Conservation (phyloP, 352 stramenopile species). For the Peronospora tabacina region DNA sequence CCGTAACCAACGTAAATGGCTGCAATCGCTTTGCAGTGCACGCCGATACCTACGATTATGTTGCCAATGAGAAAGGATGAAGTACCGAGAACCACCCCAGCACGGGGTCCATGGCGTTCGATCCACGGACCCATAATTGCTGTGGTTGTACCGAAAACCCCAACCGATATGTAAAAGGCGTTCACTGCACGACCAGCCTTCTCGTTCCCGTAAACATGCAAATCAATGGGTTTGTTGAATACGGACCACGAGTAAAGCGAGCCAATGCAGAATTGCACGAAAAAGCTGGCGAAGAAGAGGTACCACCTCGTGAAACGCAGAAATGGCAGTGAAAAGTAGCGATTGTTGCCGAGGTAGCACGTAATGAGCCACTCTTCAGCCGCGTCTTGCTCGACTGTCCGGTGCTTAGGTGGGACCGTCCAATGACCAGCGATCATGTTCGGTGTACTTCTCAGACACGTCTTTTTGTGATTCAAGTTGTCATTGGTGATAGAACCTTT, state of each 20-base stretch:
- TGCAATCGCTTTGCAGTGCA: constrained; percentile 40
- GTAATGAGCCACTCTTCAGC: constrained; percentile 46
- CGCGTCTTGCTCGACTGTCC: constrained; percentile 52
- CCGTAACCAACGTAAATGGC: constrained; percentile 64
- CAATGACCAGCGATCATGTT: constrained; percentile 34
- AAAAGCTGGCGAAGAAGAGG: constrained; percentile 51
- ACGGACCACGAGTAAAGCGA: constrained; percentile 72
- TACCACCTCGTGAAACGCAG: constrained; percentile 58
- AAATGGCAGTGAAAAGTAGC: constrained; percentile 34
- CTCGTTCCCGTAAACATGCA: constrained; percentile 37
- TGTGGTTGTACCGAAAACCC: constrained; percentile 49
- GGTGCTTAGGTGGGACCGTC: constrained; percentile 47
- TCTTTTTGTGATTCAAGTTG: constrained; percentile 13
- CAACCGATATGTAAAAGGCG: constrained; percentile 64
- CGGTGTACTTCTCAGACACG: constrained; percentile 27
- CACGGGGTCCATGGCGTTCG: constrained; percentile 50
- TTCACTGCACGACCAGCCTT: constrained; percentile 55
- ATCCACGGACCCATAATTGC: constrained; percentile 65
- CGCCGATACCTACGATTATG: constrained; percentile 41
- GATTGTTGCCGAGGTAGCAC: constrained; percentile 34
- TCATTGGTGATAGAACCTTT: constrained; percentile 12
- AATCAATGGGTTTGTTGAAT: constrained; percentile 65
- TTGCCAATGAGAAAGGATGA: constrained; percentile 46
- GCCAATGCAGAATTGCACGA: constrained; percentile 66
- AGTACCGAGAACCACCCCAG: constrained; percentile 39